Evolutionary conservation across 164 flowering plant genomes (phyloP).

Genomic region (Dillenia turbinata): DNA sequence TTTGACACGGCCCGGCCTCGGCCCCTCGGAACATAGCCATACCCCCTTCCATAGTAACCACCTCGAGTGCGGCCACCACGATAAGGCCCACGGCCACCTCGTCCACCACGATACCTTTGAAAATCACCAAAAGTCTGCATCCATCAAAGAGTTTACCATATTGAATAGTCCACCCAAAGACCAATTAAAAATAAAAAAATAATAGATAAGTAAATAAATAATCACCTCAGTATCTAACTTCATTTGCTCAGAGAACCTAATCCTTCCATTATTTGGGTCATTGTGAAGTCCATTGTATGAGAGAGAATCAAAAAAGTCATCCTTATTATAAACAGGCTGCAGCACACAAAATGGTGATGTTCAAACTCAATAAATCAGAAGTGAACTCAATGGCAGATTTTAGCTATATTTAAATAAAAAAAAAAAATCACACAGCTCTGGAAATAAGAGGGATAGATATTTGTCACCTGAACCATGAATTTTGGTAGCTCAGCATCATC

Average conservation of each 20-base stretch:
- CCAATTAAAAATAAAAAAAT: neutral
- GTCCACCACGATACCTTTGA: slow-evolving; percentile 56
- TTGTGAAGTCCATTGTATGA: slow-evolving; percentile 57
- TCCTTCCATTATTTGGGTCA: slow-evolving; percentile 45
- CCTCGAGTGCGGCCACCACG: slow-evolving; percentile 61
- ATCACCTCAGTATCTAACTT: slow-evolving; percentile 76
- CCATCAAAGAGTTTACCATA: neutral
- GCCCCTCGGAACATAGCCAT: slow-evolving; percentile 63
- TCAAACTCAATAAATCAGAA: too few relatives aligned
- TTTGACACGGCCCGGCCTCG: slow-evolving; percentile 25
- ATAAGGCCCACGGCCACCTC: slow-evolving; percentile 67
- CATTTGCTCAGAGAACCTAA: slow-evolving; percentile 65
- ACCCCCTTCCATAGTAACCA: slow-evolving; percentile 53
- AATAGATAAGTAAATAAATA: neutral
- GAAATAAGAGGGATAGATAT: too few relatives aligned
- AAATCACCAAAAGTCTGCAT: slow-evolving; percentile 79
- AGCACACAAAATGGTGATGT: neutral
- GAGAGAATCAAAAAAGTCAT: slow-evolving; percentile 81
- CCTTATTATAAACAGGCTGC: slow-evolving; percentile 79
- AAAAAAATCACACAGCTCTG: too few relatives aligned
- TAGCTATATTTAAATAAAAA: too few relatives aligned
- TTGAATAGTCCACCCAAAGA: neutral
- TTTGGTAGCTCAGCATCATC: slow-evolving; percentile 36
- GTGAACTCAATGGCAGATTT: too few relatives aligned
- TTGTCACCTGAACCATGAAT: slow-evolving; percentile 37